Evolutionary conservation across 2,329 filamentous ascomycete species (phyloP).

Genomic region (Chalaropsis thielavioides): DNA sequence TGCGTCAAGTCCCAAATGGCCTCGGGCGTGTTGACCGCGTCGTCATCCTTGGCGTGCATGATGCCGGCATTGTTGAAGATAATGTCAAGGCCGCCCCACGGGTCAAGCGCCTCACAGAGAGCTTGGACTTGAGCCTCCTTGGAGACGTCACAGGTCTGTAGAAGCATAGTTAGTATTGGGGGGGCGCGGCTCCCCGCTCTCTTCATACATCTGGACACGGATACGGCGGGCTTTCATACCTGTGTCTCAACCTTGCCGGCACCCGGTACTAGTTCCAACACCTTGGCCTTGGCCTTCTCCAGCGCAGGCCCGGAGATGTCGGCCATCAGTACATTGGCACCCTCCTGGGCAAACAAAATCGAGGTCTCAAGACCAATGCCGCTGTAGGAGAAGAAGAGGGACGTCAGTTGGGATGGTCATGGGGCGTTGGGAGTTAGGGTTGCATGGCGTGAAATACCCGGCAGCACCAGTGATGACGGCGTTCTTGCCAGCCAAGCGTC

Average conservation of each 20-base stretch:
- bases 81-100: constrained; percentile 77
- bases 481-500: constrained; percentile 46
- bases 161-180: neutral
- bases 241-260: constrained; percentile 46
- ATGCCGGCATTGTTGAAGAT: constrained; percentile 98
- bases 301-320: constrained; percentile 71
- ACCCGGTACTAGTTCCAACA: constrained; percentile 55
- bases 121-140: constrained; percentile 67
- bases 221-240: constrained; percentile 24
- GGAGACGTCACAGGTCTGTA: constrained; percentile 54
- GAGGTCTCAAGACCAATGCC: constrained; percentile 87
- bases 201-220: too few relatives aligned
- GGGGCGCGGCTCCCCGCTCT: too few relatives aligned
- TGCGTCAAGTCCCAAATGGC: constrained; percentile 90
- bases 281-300: constrained; percentile 59
- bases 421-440: neutral
- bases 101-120: constrained; percentile 59
- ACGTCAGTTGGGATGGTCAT: neutral
- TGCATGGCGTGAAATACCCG: constrained; percentile 45
- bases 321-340: constrained; percentile 69
- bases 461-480: constrained; percentile 70
- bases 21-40: constrained; percentile 72
- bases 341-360: constrained; percentile 81
- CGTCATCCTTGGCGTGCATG: constrained; percentile 74
- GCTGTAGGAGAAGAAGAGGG: constrained; percentile 30